A percentile compares a stretch with the other conserved stretches of the same genome.
phyloP scores from a whole-genome alignment of 345 rosid species.

The Cochlearia excelsa region DNA sequence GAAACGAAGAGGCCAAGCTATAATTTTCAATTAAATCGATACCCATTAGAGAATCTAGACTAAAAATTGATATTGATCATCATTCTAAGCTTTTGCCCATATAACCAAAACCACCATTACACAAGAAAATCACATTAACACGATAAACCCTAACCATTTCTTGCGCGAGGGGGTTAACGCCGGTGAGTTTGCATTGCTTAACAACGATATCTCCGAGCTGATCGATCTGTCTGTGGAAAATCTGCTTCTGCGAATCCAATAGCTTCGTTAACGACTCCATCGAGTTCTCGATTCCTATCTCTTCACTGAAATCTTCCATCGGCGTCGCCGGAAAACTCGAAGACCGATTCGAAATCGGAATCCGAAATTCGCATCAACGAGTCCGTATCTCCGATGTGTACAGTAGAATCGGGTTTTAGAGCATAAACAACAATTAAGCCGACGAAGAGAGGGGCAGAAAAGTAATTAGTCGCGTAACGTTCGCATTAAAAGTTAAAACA shows the following conservation, averaged over 20 bases:
- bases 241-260: slow-evolving; percentile 63
- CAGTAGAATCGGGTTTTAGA: slow-evolving; percentile 3
- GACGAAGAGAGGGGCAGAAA: too few species aligned
- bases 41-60: too few species aligned
- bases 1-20: too few species aligned
- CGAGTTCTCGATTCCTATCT: slow-evolving; percentile 60
- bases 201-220: slow-evolving; percentile 73
- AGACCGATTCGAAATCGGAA: slow-evolving; percentile 2
- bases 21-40: not conserved
- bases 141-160: slow-evolving; percentile 65
- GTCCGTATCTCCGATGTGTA: slow-evolving; percentile 12
- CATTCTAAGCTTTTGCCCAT: too few species aligned
- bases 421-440: too few species aligned
- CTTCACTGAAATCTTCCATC: slow-evolving; percentile 55
- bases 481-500: too few species aligned
- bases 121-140: not conserved
- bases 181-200: slow-evolving; percentile 88
- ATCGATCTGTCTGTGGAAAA: slow-evolving; percentile 83
- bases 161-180: slow-evolving; percentile 97
- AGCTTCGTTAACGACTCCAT: slow-evolving; percentile 59
- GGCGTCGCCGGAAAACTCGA: slow-evolving; percentile 35
- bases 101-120: not conserved
- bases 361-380: slow-evolving; percentile 13
- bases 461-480: too few species aligned
- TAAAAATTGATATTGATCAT: too few species aligned